Percentiles rank a stretch among this genome's conserved stretches.
Conservation (phyloP, 805 yeast genomes). For the Saccharomycopsis sp. region DNA sequence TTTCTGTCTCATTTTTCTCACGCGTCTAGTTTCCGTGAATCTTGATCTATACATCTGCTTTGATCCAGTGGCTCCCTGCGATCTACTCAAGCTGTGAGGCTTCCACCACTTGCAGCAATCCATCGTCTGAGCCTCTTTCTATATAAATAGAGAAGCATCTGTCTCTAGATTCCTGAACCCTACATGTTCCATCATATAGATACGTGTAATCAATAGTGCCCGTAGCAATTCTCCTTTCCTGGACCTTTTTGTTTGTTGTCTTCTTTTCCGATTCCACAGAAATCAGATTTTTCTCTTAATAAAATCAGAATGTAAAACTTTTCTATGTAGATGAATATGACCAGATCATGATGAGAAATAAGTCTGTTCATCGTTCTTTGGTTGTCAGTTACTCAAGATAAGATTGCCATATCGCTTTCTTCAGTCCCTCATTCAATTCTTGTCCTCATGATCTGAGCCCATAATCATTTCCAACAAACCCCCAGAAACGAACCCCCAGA, state of each 20-base stretch:
- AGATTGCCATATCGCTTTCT: too few relatives aligned
- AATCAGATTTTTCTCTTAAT: neutral
- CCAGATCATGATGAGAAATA: neutral
- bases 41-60: too few relatives aligned
- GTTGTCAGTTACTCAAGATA: neutral
- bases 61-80: too few relatives aligned
- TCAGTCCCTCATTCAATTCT: neutral
- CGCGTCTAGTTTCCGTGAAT: neutral
- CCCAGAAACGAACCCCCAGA: too few relatives aligned
- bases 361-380: neutral
- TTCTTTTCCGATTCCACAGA: neutral
- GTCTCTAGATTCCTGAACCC: too few relatives aligned
- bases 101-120: too few relatives aligned
- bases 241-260: neutral
- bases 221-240: neutral
- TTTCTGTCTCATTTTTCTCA: neutral
- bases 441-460: neutral
- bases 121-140: too few relatives aligned
- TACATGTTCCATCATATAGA: too few relatives aligned
- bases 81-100: too few relatives aligned
- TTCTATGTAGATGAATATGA: neutral
- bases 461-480: neutral
- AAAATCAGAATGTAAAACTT: too few relatives aligned
- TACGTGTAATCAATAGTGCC: too few relatives aligned
- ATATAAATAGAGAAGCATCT: too few relatives aligned